Conservation (phyloP, 2,329 filamentous ascomycete species). For the Pestalotiopsis sp. region DNA sequence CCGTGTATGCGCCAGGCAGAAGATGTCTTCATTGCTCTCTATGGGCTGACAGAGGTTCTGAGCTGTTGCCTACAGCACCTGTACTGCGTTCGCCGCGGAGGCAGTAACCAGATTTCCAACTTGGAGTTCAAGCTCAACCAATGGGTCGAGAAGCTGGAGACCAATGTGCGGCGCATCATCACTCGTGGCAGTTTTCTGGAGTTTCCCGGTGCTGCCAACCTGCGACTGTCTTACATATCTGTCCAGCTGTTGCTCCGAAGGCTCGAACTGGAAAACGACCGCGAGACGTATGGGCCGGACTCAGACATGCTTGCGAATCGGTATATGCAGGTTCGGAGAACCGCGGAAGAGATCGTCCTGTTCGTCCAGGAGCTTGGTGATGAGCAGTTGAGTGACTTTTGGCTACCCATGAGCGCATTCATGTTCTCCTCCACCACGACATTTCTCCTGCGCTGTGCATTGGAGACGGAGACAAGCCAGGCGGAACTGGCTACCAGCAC, state of each 20-base stretch:
- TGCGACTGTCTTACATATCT: constrained; percentile 52
- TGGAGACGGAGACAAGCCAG: constrained; percentile 42
- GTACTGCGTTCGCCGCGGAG: constrained; percentile 34
- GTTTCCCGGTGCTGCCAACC: constrained; percentile 48
- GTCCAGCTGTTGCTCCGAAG: constrained; percentile 47
- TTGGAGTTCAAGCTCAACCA: constrained; percentile 28
- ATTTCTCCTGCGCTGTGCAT: constrained; percentile 49
- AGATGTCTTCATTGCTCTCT: constrained; percentile 45
- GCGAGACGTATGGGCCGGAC: constrained; percentile 27
- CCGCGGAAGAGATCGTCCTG: constrained; percentile 50
- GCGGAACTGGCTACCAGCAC: constrained; percentile 35
- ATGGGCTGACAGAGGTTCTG: constrained; percentile 44
- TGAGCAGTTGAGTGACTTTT: constrained; percentile 48
- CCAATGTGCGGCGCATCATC: constrained; percentile 39
- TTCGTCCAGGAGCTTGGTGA: constrained; percentile 47
- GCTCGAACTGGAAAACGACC: constrained; percentile 43
- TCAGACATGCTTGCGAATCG: constrained; percentile 24
- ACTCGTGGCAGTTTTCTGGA: constrained; percentile 42
- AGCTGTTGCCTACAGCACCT: constrained; percentile 36
- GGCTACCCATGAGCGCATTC: constrained; percentile 50
- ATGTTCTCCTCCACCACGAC: constrained; percentile 50
- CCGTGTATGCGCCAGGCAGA: constrained; percentile 26
- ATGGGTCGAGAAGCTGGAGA: constrained; percentile 39
- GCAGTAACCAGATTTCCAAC: constrained; percentile 13
- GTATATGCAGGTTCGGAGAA: constrained; percentile 43